Evolutionary conservation across 2,329 filamentous ascomycete species (phyloP).

Genomic region (Colletotrichum graminicola): DNA sequence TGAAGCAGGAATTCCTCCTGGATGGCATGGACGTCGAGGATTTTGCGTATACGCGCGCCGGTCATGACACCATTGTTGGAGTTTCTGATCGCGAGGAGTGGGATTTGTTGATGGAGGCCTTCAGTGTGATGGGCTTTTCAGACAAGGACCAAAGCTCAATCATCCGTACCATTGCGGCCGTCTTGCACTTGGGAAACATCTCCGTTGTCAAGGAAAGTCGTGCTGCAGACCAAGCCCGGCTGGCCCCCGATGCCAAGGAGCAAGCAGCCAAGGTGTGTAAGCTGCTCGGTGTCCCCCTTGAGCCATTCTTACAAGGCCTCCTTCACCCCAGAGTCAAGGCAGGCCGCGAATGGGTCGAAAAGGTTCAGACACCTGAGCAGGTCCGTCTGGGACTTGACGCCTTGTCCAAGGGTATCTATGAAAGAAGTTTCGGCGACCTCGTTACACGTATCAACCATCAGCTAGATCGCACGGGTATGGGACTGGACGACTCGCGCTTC

Average conservation of each 20-base stretch:
- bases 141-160: constrained; percentile 87
- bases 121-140: constrained; percentile 92
- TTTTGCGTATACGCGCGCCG: constrained; percentile 91
- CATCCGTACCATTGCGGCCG: constrained; percentile 87
- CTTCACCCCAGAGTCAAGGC: constrained; percentile 95
- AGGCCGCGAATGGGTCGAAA: constrained; percentile 97
- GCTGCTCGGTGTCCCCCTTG: constrained; percentile 85
- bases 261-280: constrained; percentile 84
- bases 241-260: constrained; percentile 79
- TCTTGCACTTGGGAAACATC: constrained; percentile 94
- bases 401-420: constrained; percentile 96
- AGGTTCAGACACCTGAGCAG: constrained; percentile 97
- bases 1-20: constrained; percentile 83
- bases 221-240: constrained; percentile 88
- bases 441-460: constrained; percentile 93
- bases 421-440: constrained; percentile 93
- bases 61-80: constrained; percentile 91
- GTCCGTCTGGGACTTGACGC: constrained; percentile 92
- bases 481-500: constrained; percentile 89
- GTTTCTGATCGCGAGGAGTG: constrained; percentile 94
- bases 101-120: constrained; percentile 90
- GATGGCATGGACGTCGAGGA: constrained; percentile 82
- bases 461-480: constrained; percentile 84
- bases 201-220: constrained; percentile 90
- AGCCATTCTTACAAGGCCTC: constrained; percentile 88